Evolutionary conservation across 2,329 filamentous ascomycete species (phyloP).

Genomic region (Orbilia oligospora): DNA sequence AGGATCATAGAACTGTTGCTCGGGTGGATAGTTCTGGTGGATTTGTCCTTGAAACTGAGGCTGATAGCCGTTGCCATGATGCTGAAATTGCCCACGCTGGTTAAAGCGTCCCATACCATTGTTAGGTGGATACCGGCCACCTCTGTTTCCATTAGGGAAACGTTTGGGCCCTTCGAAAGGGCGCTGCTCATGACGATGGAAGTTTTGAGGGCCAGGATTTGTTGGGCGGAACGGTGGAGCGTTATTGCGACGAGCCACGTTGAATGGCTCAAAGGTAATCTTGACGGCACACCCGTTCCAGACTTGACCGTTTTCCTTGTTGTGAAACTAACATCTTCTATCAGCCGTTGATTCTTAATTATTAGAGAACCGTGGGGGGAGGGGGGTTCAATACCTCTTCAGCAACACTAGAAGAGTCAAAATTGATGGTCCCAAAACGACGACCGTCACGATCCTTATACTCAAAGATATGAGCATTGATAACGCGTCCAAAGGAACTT

Average conservation of each 20-base stretch:
- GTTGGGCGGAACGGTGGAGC: slow-evolving; percentile 42
- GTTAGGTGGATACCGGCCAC: slow-evolving; percentile 31
- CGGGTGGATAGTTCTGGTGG: slow-evolving; percentile 16
- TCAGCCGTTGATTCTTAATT: background rate
- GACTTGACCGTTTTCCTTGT: slow-evolving; percentile 49
- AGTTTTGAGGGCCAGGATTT: slow-evolving; percentile 27
- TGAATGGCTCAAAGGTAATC: slow-evolving; percentile 56
- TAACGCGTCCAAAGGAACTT: slow-evolving; percentile 41
- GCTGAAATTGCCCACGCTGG: slow-evolving; percentile 32
- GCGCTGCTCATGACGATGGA: slow-evolving; percentile 40
- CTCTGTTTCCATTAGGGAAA: slow-evolving; percentile 38
- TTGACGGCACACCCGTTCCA: slow-evolving; percentile 44
- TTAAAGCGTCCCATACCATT: slow-evolving; percentile 48
- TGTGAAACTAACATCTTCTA: slow-evolving; percentile 32
- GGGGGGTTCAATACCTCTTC: slow-evolving; percentile 32
- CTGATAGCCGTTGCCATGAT: slow-evolving; percentile 28
- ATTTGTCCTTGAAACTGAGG: slow-evolving; percentile 30
- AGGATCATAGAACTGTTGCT: slow-evolving; percentile 41
- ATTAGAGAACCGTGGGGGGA: background rate
- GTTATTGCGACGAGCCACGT: slow-evolving; percentile 49
- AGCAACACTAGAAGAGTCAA: slow-evolving; percentile 48
- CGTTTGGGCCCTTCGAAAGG: slow-evolving; percentile 39
- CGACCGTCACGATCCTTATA: slow-evolving; percentile 53
- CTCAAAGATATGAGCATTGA: slow-evolving; percentile 57
- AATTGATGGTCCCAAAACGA: slow-evolving; percentile 53